Percentiles rank a stretch among this genome's conserved stretches.
Conservation (phyloP, 176 grass and related monocot species). For the Musa acuminata region DNA sequence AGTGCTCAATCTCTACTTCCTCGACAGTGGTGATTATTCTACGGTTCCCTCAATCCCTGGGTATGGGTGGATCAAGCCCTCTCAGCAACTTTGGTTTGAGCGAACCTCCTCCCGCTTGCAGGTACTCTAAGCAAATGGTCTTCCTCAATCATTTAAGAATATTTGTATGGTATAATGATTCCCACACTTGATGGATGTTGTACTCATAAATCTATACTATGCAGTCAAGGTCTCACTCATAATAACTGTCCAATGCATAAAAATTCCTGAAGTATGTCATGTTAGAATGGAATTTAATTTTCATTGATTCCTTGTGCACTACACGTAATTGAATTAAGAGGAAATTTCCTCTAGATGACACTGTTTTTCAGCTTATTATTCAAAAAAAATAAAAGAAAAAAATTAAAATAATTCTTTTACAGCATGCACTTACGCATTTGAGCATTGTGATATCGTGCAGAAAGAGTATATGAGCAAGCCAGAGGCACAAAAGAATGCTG, state of each 20-base stretch:
- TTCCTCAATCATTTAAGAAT: neutral
- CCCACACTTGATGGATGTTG: no score
- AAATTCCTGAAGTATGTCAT: no score
- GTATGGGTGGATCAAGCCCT: slow-evolving; percentile 87
- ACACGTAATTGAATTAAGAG: neutral
- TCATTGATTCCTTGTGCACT: no score
- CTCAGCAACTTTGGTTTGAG: slow-evolving; percentile 85
- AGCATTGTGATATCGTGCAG: slow-evolving; percentile 27
- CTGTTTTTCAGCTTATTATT: neutral
- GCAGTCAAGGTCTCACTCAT: no score
- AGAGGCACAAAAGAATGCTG: slow-evolving; percentile 50
- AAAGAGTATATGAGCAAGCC: slow-evolving; percentile 36
- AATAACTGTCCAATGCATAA: no score
- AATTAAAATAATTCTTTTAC: neutral
- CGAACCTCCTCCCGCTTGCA: slow-evolving; percentile 57
- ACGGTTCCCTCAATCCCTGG: slow-evolving; percentile 54
- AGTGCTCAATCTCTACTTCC: slow-evolving; percentile 85
- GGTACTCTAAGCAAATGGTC: slow-evolving; percentile 24
- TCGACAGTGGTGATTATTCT: slow-evolving; percentile 92
- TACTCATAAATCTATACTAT: no score
- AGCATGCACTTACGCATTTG: neutral
- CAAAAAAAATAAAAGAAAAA: neutral
- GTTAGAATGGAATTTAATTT: no score
- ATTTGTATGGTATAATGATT: neutral
- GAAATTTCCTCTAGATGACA: neutral